These are phyloP conservation scores for Patellaria atrata DNA, from an alignment of 495 filamentous ascomycete genomes.

Conservation along the genomic window DNA sequence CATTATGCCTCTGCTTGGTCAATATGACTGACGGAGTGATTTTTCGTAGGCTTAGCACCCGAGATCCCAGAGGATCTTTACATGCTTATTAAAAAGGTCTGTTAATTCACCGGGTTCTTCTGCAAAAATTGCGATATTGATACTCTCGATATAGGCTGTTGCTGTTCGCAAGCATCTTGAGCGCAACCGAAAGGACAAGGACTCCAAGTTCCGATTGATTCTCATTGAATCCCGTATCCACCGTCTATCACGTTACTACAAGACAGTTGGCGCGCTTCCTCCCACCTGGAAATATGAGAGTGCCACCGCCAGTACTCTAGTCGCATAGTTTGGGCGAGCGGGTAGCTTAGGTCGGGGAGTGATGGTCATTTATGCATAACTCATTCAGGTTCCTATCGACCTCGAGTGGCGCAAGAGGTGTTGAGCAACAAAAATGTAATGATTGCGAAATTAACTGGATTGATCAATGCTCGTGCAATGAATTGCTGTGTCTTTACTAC, in stretches of 20 bases:
- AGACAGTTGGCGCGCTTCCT: constrained; percentile 93
- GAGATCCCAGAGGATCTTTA: constrained; percentile 89
- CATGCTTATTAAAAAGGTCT: constrained; percentile 99
- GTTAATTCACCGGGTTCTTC: constrained; percentile 4
- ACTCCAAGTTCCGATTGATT: constrained; percentile 99
- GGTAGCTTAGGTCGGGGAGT: constrained; percentile 14
- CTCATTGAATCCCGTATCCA: constrained; percentile 99
- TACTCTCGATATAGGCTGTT: constrained; percentile 52
- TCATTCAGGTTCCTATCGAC: constrained; percentile 5
- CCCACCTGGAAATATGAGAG: constrained; percentile 90
- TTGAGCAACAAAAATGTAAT: no score
- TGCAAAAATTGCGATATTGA: background rate
- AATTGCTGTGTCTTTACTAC: no score
- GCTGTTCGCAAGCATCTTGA: constrained; percentile 99
- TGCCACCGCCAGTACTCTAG: constrained; percentile 36
- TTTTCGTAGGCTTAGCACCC: constrained; percentile 78
- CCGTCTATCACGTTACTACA: constrained; percentile 95
- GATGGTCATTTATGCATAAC: constrained; percentile 8
- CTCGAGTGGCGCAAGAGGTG: background rate
- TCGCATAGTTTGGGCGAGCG: constrained; percentile 38
- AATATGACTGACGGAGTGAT: constrained; percentile 88
- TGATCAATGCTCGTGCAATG: no score
- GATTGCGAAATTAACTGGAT: no score
- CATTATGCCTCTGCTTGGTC: constrained; percentile 86
- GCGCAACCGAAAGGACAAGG: constrained; percentile 99